Base-by-base conservation (phyloP, 306 rosid species). In the Senna tora region DNA sequence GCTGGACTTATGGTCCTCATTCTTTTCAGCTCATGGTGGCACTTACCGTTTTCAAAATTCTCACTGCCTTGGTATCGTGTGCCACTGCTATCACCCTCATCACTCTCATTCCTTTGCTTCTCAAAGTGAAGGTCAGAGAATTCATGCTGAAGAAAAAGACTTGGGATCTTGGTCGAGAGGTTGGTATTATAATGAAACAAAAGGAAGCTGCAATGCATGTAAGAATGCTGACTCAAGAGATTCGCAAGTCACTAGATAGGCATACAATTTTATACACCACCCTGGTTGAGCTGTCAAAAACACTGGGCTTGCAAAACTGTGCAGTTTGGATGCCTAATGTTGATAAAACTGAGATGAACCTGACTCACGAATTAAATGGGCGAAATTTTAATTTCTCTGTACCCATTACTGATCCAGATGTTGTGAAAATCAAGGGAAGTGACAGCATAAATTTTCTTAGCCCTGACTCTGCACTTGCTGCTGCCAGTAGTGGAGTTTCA, bases 241-340 rank as follows among this genome's bases (percentile, higher is more conserved):
- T 95, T 78, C 99, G 99, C 13, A 95, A 92, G 81, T 92, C 99
- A 0, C 96, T 95, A 4, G 92, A 95, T 77, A 80, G 92, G 65
- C 99, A 92, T 67, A 92, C 90, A 0, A 92, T 95, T 64, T 78
- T 95, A 65, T 70, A 90, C 72, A 92, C 99, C 15, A 95, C 99
- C 50, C 87, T 95, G 72, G 88, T 82, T 46, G 99, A 95, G 86
- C 84, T 95, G n/a, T 95, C 99, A 11, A 84, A 92, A 72, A 88
- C 96, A 9, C 81, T 95, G 64, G 96, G 96, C 42, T 81, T 95
- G 90, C 97, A 95, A 55, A 86, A 92, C 76, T 95, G 96, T 84
- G 90, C 97, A 17, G 97, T 95, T 74, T 95, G 99, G 99, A 95
- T 95, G 99, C 96, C 99, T 20, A 87, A 92, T 81, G 97, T 81